phyloP scores from a whole-genome alignment of 345 rosid genomes.

The Capsella bursapastoris region DNA sequence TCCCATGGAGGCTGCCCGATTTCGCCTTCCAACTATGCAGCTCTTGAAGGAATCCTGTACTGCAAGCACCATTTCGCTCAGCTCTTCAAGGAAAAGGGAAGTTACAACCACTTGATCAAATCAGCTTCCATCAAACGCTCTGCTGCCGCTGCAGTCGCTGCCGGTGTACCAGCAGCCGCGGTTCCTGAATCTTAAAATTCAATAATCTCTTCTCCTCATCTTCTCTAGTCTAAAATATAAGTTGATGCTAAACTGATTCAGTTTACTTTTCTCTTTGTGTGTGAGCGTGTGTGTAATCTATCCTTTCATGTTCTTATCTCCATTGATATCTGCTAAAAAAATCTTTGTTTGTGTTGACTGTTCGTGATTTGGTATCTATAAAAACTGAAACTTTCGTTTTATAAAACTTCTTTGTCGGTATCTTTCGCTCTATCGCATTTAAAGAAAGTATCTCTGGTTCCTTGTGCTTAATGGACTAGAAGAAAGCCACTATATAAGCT shows the following conservation, averaged over 20 bases:
- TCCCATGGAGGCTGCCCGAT: constrained; percentile 78
- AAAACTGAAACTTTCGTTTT: constrained; percentile 4
- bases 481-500: not conserved
- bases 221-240: constrained; percentile 33
- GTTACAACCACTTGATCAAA: constrained; percentile 92
- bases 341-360: constrained; percentile 15
- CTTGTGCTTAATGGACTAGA: too few relatives aligned
- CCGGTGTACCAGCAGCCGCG: constrained; percentile 55
- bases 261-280: constrained; percentile 28
- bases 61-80: constrained; percentile 92
- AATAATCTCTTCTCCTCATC: constrained; percentile 11
- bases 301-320: constrained; percentile 28
- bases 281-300: constrained; percentile 43
- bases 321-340: constrained; percentile 19
- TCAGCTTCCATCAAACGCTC: constrained; percentile 87
- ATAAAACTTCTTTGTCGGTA: not conserved
- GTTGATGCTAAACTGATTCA: constrained; percentile 36
- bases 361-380: constrained; percentile 18
- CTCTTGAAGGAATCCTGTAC: constrained; percentile 77
- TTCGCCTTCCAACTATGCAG: constrained; percentile 76
- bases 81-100: constrained; percentile 94
- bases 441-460: too few relatives aligned
- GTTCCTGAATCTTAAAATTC: constrained; percentile 49
- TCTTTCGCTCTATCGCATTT: not conserved
- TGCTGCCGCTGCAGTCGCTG: constrained; percentile 64